Conservation (phyloP, 2,329 filamentous ascomycete genomes). For the Ilyonectria mors-panacis region DNA sequence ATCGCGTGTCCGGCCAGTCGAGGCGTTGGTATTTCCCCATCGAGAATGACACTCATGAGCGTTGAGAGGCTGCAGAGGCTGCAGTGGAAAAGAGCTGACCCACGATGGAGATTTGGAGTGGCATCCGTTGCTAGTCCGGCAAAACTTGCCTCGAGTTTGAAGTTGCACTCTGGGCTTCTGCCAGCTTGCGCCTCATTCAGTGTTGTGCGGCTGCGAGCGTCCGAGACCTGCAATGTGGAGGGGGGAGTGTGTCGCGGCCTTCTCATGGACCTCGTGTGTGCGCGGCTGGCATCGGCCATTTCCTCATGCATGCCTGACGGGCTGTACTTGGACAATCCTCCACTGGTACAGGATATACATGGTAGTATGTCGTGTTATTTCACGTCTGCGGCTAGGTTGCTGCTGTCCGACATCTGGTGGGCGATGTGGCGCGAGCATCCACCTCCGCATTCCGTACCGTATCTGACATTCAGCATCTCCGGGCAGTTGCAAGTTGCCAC, state of each 20-base stretch:
- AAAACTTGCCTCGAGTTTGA: background rate
- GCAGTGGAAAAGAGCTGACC: conserved; percentile 13
- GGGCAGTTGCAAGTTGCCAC: background rate
- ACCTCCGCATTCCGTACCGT: conserved; percentile 31
- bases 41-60: conserved; percentile 14
- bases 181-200: background rate
- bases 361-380: background rate
- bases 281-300: conserved; percentile 24
- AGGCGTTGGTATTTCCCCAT: conserved; percentile 11
- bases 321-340: background rate
- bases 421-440: conserved; percentile 25
- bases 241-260: background rate
- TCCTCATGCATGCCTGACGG: conserved; percentile 20
- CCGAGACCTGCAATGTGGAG: background rate
- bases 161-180: background rate
- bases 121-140: background rate
- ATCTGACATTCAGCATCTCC: conserved; percentile 21
- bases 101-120: background rate
- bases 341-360: too few species aligned
- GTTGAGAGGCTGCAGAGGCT: conserved; percentile 1
- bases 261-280: background rate
- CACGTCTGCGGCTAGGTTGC: background rate
- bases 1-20: conserved; percentile 12
- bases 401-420: conserved; percentile 26
- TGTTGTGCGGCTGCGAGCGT: background rate